phyloP scores from a whole-genome alignment of 345 rosid species.

The Citrus australasica region DNA sequence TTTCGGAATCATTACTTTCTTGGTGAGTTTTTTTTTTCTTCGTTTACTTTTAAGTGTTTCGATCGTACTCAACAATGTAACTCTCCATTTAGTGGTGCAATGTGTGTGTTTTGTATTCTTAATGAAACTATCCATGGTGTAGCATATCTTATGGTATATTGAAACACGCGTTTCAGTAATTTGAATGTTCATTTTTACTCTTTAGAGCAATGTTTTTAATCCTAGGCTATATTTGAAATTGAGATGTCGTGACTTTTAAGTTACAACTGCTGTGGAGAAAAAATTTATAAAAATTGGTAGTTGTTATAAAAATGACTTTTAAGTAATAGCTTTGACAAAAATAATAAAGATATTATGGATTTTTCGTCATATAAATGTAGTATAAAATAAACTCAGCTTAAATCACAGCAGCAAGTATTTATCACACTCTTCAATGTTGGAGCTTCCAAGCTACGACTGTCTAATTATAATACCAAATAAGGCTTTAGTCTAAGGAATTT shows the following conservation, averaged over 20 bases:
- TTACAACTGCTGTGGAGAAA: fast-evolving
- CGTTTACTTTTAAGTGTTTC: neutral
- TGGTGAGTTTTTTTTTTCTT: slow-evolving; percentile 34
- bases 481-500: neutral
- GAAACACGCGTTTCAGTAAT: neutral
- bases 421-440: too few relatives aligned
- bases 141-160: neutral
- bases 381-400: too few relatives aligned
- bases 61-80: neutral
- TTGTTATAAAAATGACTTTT: too few relatives aligned
- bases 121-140: neutral
- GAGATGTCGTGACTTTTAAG: too few relatives aligned
- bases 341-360: too few relatives aligned
- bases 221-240: too few relatives aligned
- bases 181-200: neutral
- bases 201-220: neutral
- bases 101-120: neutral
- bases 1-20: slow-evolving; percentile 49
- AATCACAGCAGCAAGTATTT: too few relatives aligned
- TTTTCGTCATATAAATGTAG: too few relatives aligned
- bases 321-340: too few relatives aligned
- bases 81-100: neutral
- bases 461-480: too few relatives aligned
- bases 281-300: too few relatives aligned
- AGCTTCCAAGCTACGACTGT: too few relatives aligned